phyloP scores from a whole-genome alignment of 1,284 basidiomycete species.

The Sporisorium iseilematis-ciliati region DNA sequence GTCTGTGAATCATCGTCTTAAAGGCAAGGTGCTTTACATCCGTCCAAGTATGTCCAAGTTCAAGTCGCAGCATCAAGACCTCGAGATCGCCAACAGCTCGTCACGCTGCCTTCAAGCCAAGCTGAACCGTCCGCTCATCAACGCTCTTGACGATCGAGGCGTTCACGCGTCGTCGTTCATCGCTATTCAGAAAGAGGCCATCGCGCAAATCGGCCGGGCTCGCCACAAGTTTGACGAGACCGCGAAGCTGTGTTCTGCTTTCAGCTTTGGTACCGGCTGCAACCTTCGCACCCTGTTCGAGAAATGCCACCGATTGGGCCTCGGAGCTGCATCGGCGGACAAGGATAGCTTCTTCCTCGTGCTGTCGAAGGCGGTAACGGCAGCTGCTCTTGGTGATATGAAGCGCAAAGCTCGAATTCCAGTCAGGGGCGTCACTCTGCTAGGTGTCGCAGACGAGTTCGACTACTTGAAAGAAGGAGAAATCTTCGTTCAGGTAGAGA shows the following conservation, averaged over 20 bases:
- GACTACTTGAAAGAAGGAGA: slow-evolving; percentile 38
- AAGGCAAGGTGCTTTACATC: slow-evolving; percentile 21
- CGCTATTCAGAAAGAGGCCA: slow-evolving; percentile 32
- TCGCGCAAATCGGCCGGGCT: slow-evolving; percentile 25
- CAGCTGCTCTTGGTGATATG: slow-evolving; percentile 46
- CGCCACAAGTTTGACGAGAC: slow-evolving; percentile 26
- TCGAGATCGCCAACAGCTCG: slow-evolving; percentile 38
- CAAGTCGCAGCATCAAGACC: slow-evolving; percentile 21
- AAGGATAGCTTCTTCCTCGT: slow-evolving; percentile 34
- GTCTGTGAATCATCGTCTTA: slow-evolving; percentile 29
- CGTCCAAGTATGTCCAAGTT: slow-evolving; percentile 40
- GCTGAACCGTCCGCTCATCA: slow-evolving; percentile 46
- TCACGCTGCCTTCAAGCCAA: slow-evolving; percentile 24
- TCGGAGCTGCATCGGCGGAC: slow-evolving; percentile 10
- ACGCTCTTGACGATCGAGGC: slow-evolving; percentile 35
- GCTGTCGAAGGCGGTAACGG: slow-evolving; percentile 21
- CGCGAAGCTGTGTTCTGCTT: slow-evolving; percentile 23
- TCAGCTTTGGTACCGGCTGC: slow-evolving; percentile 34
- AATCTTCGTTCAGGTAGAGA: slow-evolving; percentile 41
- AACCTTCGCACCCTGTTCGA: slow-evolving; percentile 29
- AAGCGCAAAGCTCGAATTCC: slow-evolving; percentile 48
- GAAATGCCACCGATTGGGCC: slow-evolving; percentile 27
- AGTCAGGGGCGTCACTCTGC: slow-evolving; percentile 29
- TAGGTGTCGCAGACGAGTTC: slow-evolving; percentile 52
- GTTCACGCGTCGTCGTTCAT: slow-evolving; percentile 15